These are phyloP conservation scores for Nicotiana undulata DNA, from an alignment of 257 asterid genomes.

Conservation along the genomic window DNA sequence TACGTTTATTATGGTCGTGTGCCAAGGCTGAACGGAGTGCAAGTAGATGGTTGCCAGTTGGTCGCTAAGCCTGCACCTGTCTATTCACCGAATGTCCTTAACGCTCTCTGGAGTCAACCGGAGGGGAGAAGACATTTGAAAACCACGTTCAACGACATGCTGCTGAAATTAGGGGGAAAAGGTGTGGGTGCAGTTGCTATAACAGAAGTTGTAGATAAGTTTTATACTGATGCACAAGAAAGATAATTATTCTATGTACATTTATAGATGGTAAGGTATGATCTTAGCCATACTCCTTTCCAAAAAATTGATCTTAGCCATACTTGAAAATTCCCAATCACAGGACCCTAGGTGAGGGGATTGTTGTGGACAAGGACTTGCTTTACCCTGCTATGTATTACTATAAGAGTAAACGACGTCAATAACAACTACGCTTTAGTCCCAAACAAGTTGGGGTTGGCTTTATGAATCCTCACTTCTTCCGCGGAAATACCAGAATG, in stretches of 20 bases:
- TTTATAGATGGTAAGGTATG: neutral
- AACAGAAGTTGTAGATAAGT: constrained; percentile 11
- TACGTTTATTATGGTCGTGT: constrained; percentile 2
- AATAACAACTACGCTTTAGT: neutral
- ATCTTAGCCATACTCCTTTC: neutral
- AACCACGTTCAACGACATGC: constrained; percentile 21
- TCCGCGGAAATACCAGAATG: neutral
- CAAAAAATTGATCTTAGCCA: neutral
- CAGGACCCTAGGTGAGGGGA: neutral
- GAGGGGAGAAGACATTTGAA: constrained; percentile 34
- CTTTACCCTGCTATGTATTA: neutral
- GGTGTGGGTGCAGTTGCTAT: constrained; percentile 8
- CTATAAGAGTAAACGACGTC: too few relatives aligned
- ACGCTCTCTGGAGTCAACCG: constrained; percentile 46
- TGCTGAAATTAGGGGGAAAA: constrained; percentile 18
- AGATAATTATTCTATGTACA: neutral
- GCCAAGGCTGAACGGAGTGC: constrained; percentile 32
- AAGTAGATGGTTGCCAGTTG: constrained; percentile 27
- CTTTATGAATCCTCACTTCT: neutral
- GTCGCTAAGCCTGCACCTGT: constrained; percentile 54
- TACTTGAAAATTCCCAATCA: neutral
- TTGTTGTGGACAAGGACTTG: neutral
- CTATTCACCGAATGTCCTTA: constrained; percentile 36
- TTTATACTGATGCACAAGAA: constrained; percentile 11
- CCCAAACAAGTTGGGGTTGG: neutral